These are phyloP conservation scores for Cladorrhinum sp. DNA, from an alignment of 2,329 filamentous ascomycete genomes.

Conservation along the genomic window DNA sequence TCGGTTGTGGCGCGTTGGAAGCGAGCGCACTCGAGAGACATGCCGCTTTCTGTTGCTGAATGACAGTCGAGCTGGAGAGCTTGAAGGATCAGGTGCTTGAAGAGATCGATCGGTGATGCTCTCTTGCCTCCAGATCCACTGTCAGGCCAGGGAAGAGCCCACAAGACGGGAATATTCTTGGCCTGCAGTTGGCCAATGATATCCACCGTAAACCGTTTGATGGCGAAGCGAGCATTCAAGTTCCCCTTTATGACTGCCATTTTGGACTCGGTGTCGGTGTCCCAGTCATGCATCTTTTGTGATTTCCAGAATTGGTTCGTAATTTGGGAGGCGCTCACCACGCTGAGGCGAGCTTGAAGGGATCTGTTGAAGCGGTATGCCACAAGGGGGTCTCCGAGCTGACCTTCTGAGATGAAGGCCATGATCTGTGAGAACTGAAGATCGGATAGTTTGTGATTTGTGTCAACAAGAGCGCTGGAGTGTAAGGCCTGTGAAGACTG, in stretches of 20 bases:
- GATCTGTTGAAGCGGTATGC: neutral
- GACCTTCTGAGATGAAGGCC: neutral
- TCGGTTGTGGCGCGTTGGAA: neutral
- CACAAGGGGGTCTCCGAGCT: neutral
- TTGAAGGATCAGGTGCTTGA: neutral
- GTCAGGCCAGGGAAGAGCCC: neutral
- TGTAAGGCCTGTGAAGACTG: neutral
- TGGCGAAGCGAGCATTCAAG: neutral
- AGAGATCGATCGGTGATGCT: neutral
- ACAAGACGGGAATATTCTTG: neutral
- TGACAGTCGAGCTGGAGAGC: neutral
- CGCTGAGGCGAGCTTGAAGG: neutral
- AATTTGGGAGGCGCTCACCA: neutral
- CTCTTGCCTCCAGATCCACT: neutral
- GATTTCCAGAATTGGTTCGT: neutral
- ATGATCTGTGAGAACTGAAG: neutral
- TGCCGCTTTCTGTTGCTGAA: neutral
- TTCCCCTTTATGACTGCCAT: neutral
- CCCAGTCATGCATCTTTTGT: neutral
- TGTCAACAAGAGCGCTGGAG: neutral
- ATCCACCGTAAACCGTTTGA: neutral
- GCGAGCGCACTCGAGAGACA: neutral
- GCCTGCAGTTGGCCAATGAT: neutral
- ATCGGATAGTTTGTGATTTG: neutral
- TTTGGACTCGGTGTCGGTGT: neutral